Conservation (phyloP, 352 stramenopile genomes). For the Pythium myriotylum region DNA sequence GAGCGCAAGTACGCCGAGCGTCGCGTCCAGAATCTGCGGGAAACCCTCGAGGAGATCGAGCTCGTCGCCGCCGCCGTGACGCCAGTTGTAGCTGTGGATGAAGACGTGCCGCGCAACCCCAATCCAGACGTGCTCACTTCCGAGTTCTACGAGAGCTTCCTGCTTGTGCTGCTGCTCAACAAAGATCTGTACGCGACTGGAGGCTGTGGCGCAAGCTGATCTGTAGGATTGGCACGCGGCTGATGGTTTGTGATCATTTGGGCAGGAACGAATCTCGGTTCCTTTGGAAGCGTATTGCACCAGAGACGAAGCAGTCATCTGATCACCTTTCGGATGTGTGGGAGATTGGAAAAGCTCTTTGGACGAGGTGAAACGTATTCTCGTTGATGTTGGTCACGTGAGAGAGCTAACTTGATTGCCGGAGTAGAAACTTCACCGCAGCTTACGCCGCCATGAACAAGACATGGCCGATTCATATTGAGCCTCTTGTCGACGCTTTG, state of each 20-base stretch:
- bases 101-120: slow-evolving; percentile 17
- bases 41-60: slow-evolving; percentile 56
- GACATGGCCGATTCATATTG: slow-evolving; percentile 44
- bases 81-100: slow-evolving; percentile 6
- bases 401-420: too few relatives aligned
- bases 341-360: slow-evolving; percentile 69
- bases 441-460: slow-evolving; percentile 62
- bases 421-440: slow-evolving; percentile 51
- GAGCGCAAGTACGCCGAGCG: slow-evolving; percentile 22
- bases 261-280: slow-evolving; percentile 67
- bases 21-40: slow-evolving; percentile 40
- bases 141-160: slow-evolving; percentile 60
- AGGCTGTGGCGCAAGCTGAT: not conserved
- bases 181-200: slow-evolving; percentile 57
- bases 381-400: too few relatives aligned
- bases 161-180: slow-evolving; percentile 57
- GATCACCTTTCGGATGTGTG: slow-evolving; percentile 51
- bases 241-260: slow-evolving; percentile 1
- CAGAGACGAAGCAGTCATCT: slow-evolving; percentile 42
- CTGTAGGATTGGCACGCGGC: not conserved
- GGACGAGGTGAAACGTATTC: slow-evolving; percentile 45
- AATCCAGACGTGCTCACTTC: slow-evolving; percentile 41
- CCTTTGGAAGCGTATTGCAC: slow-evolving; percentile 69
- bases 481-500: slow-evolving; percentile 45
- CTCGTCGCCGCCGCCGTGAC: slow-evolving; percentile 45